Base-by-base conservation (phyloP, 2,329 filamentous ascomycete genomes). In the Mariannaea elegans region DNA sequence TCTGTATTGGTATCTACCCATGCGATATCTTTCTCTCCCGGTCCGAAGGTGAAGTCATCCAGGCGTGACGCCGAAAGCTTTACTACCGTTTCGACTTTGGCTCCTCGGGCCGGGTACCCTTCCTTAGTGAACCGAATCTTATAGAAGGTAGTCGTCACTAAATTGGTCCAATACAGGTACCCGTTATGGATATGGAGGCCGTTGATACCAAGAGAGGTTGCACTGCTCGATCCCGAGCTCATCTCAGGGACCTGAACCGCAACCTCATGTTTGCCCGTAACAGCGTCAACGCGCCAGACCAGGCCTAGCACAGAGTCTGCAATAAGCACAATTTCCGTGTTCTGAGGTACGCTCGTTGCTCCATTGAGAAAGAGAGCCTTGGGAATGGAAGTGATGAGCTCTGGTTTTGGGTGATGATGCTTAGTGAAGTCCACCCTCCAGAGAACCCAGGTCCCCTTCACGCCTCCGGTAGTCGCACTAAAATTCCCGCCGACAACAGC, bases 91-190 rank as follows among this genome's bases (percentile, higher is more conserved):
- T 50, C 47, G 2, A 50, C 47, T 24, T 29, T 29, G 10, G 47
- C 47, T 12, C 21, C 32, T 21, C 27, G 12, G 4, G 19, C 12
- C 2, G 34, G 32, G 13, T 32, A 50, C 7, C 47, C 47, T 14
- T 39, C 10, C 3, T 21, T 23, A 14, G n/a, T n/a, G 6, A 50
- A 24, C 13, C 14, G 36, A 12, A 50, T 39, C 27, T 50, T 50
- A 14, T 50, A 50, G 18, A 50, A 38, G 8, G 47, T 50, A 2
- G 47, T 39, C 47, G 36, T 50, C 21, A 18, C 24, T 16, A 38
- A 21, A 5, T 50, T 50, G 16, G 47, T 50, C 47, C 47, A 50
- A 21, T 34, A 50, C 13, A 50, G 47, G 47, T 50, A 39, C 8
- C 27, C 47, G 13, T 39, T 16, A 14, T 24, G 47, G 27, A 50